These are phyloP conservation scores for Dispira parvispora DNA, from an alignment of 192 early-diverging fungal species.

Conservation along the genomic window DNA sequence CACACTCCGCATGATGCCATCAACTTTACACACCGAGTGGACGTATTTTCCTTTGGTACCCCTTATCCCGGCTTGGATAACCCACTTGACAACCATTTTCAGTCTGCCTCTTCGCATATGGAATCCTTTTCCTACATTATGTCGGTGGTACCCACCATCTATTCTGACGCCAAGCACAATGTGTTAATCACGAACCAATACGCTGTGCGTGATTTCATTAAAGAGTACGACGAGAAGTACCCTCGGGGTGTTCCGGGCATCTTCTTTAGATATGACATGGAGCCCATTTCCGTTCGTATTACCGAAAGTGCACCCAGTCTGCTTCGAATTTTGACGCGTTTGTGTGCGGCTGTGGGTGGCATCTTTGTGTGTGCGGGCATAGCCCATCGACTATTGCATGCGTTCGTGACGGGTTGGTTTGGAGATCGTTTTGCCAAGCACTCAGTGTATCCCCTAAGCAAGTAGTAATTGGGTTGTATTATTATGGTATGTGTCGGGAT, in stretches of 20 bases:
- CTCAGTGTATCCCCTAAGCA: no score
- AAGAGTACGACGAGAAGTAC: slow-evolving; percentile 6
- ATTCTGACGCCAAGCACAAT: slow-evolving; percentile 37
- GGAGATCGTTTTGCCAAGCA: no score
- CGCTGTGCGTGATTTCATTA: slow-evolving; percentile 70
- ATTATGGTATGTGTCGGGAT: no score
- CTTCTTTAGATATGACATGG: slow-evolving; percentile 85
- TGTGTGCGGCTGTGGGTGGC: slow-evolving; percentile 80
- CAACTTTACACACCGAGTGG: slow-evolving; percentile 90
- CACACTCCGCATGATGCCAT: slow-evolving; percentile 45
- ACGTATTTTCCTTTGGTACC: slow-evolving; percentile 78
- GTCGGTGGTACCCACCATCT: slow-evolving; percentile 68
- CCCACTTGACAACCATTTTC: slow-evolving; percentile 69
- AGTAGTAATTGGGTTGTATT: no score
- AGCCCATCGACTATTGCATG: slow-evolving; percentile 22
- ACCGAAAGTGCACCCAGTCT: slow-evolving; percentile 45
- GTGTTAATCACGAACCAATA: slow-evolving; percentile 82
- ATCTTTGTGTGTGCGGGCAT: slow-evolving; percentile 52
- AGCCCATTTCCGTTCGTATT: slow-evolving; percentile 70
- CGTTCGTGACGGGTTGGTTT: neutral
- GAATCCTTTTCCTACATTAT: slow-evolving; percentile 79
- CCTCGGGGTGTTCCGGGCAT: slow-evolving; percentile 31
- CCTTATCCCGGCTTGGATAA: slow-evolving; percentile 73
- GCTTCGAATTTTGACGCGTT: slow-evolving; percentile 51
- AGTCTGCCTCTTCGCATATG: slow-evolving; percentile 38